A percentile compares a stretch with the other conserved stretches of the same genome.
These are phyloP conservation scores for Raphanus raphanistrum DNA, from an alignment of 345 rosid species.

Conservation along the genomic window DNA sequence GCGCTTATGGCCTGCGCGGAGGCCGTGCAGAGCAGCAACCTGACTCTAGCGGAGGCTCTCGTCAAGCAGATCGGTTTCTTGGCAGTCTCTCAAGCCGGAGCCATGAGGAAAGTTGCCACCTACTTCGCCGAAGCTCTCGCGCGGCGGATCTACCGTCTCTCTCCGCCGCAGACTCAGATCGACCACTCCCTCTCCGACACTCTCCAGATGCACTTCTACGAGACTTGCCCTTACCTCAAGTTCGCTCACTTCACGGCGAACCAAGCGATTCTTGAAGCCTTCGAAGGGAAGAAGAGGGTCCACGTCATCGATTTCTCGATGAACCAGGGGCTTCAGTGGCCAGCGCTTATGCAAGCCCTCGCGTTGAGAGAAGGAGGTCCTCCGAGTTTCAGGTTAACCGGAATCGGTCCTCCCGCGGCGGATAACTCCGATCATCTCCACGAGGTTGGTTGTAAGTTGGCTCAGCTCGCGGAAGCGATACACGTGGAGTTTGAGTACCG, in stretches of 20 bases:
- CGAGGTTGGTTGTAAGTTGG: slow-evolving; percentile 84
- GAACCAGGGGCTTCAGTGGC: slow-evolving; percentile 22
- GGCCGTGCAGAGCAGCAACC: slow-evolving; percentile 60
- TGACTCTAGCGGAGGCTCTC: slow-evolving; percentile 59
- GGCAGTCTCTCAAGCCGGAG: slow-evolving; percentile 70
- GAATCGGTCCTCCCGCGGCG: slow-evolving; percentile 72
- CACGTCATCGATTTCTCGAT: slow-evolving; percentile 5
- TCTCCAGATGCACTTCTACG: slow-evolving; percentile 84
- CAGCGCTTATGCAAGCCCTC: slow-evolving; percentile 82
- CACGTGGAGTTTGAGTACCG: slow-evolving; percentile 73
- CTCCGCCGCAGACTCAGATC: slow-evolving; percentile 53
- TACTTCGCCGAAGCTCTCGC: slow-evolving; percentile 86
- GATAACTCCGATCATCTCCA: slow-evolving; percentile 64
- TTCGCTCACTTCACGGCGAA: slow-evolving; percentile 84
- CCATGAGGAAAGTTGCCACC: slow-evolving; percentile 83
- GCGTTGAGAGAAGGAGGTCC: slow-evolving; percentile 72
- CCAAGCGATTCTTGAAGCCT: background rate
- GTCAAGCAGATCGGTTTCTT: slow-evolving; percentile 65
- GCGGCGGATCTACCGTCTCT: slow-evolving; percentile 63
- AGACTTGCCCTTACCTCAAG: slow-evolving; percentile 88
- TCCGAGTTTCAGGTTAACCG: slow-evolving; percentile 71
- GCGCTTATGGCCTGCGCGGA: slow-evolving; percentile 79
- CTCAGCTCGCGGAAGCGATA: slow-evolving; percentile 70
- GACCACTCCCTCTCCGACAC: slow-evolving; percentile 55
- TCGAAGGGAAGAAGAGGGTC: background rate